These are phyloP conservation scores for Alternaria arborescens DNA, from an alignment of 2,329 filamentous ascomycete species.

Conservation along the genomic window DNA sequence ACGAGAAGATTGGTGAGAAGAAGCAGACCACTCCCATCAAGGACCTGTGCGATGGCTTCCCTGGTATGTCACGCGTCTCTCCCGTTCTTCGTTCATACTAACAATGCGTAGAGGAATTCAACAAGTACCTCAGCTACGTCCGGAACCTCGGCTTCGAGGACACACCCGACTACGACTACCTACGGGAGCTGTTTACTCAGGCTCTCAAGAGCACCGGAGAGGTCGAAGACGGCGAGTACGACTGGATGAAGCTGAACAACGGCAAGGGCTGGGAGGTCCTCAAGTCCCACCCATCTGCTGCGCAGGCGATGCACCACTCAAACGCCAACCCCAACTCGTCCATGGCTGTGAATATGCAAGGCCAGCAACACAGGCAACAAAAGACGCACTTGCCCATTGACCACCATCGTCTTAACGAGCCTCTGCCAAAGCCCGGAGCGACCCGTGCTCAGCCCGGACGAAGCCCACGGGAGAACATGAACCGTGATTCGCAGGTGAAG, in stretches of 20 bases:
- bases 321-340: constrained; percentile 82
- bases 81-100: constrained; percentile 30
- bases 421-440: constrained; percentile 68
- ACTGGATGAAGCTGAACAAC: constrained; percentile 99
- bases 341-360: constrained; percentile 81
- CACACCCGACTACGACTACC: constrained; percentile 97
- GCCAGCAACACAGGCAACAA: constrained; percentile 70
- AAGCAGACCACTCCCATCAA: constrained; percentile 98
- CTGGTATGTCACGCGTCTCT: constrained; percentile 60
- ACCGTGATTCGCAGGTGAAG: constrained; percentile 54
- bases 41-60: constrained; percentile 94
- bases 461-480: constrained; percentile 45
- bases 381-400: constrained; percentile 58
- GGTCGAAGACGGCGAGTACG: constrained; percentile 97
- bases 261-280: constrained; percentile 90
- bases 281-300: constrained; percentile 73
- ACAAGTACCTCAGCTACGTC: constrained; percentile 96
- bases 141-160: constrained; percentile 98
- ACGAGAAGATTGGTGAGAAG: constrained; percentile 99
- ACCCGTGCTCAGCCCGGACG: constrained; percentile 60
- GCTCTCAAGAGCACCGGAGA: constrained; percentile 93
- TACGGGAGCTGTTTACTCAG: constrained; percentile 95
- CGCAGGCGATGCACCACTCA: constrained; percentile 76
- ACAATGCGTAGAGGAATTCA: constrained; percentile 78
- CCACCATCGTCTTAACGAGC: constrained; percentile 56